These are phyloP conservation scores for Trichothecium sympodiale DNA, from an alignment of 2,329 filamentous ascomycete species.

Conservation along the genomic window DNA sequence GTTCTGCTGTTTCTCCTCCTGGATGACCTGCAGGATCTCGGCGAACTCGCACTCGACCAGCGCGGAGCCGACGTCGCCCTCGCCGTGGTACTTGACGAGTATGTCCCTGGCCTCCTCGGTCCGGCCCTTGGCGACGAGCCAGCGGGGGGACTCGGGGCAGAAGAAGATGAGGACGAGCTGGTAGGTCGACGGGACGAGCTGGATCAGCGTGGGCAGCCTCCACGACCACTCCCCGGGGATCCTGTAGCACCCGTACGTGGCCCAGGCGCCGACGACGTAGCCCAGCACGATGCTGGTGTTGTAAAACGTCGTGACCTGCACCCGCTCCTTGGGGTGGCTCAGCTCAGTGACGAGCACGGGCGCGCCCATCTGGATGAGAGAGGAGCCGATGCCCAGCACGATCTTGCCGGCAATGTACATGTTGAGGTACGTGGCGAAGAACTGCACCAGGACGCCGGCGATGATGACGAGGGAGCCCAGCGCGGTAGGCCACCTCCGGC, in stretches of 20 bases:
- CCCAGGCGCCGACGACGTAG: conserved; percentile 25
- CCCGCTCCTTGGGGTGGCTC: conserved; percentile 27
- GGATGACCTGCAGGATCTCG: conserved; percentile 37
- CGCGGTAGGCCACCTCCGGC: conserved; percentile 21
- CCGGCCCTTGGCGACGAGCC: conserved; percentile 40
- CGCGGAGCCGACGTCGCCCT: conserved; percentile 29
- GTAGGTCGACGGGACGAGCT: conserved; percentile 30
- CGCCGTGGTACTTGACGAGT: conserved; percentile 40
- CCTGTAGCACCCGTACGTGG: conserved; percentile 19
- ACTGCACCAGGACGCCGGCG: conserved; percentile 22
- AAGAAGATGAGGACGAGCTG: conserved; percentile 34
- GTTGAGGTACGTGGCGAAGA: conserved; percentile 20
- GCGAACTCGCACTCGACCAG: conserved; percentile 35
- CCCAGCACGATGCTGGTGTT: conserved; percentile 29
- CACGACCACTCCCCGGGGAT: conserved; percentile 30
- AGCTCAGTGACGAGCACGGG: conserved; percentile 31
- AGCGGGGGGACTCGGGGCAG: conserved; percentile 50
- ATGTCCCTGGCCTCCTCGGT: conserved; percentile 37
- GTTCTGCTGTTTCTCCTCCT: conserved; percentile 29
- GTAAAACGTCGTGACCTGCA: conserved; percentile 25
- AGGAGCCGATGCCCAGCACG: conserved; percentile 23
- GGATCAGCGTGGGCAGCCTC: conserved; percentile 41
- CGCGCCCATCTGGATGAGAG: conserved; percentile 28
- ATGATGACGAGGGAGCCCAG: conserved; percentile 28
- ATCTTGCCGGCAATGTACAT: conserved; percentile 28